phyloP scores from a whole-genome alignment of 129 eudicot species.

The Escallonia herrerae region DNA sequence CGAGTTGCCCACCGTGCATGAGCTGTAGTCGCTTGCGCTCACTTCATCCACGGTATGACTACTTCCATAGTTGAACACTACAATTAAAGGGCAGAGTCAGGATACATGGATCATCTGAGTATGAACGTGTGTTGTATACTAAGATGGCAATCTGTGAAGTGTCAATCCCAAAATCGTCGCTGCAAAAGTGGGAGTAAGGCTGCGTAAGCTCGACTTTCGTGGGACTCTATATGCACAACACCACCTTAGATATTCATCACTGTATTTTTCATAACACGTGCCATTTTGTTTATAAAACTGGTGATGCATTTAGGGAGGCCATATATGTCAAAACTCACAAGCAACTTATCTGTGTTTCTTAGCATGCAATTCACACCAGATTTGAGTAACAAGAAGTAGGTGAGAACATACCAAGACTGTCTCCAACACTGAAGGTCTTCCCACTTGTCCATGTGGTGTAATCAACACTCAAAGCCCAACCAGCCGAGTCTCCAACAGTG shows the following conservation, averaged over 20 bases:
- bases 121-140: neutral
- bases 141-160: neutral
- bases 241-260: no score
- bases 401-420: constrained; percentile 32
- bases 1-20: constrained; percentile 58
- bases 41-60: constrained; percentile 83
- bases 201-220: no score
- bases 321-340: no score
- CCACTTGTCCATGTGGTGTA: constrained; percentile 41
- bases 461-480: constrained; percentile 44
- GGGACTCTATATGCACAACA: no score
- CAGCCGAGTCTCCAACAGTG: constrained; percentile 45
- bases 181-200: neutral
- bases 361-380: no score
- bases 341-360: no score
- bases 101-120: neutral
- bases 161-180: neutral
- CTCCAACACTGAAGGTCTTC: constrained; percentile 41
- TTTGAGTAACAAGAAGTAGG: no score
- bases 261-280: no score
- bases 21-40: constrained; percentile 43
- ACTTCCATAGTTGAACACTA: constrained; percentile 68
- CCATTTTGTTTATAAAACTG: no score
- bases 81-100: neutral
- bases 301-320: no score